A percentile compares a stretch with the other conserved stretches of the same genome.
Evolutionary conservation across 768 basidiomycete genomes (phyloP).

Genomic region (Nevesoporus exiguus): DNA sequence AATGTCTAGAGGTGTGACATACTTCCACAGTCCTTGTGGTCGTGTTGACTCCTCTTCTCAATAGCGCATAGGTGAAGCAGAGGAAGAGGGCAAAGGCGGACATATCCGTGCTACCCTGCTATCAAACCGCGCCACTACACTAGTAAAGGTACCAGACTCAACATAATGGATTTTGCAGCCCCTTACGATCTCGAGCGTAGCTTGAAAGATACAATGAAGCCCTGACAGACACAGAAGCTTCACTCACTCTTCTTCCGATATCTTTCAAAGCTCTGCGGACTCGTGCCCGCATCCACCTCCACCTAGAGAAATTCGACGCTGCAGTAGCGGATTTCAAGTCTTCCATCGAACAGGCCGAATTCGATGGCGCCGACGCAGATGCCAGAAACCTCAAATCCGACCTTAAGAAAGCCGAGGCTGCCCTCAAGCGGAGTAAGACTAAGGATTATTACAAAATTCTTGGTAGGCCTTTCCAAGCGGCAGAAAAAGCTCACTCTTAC

Average conservation of each 20-base stretch:
- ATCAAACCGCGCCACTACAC: slow-evolving; percentile 80
- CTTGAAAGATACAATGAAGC: slow-evolving; percentile 65
- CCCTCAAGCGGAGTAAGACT: slow-evolving; percentile 81
- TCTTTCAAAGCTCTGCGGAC: slow-evolving; percentile 88
- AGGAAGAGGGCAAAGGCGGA: slow-evolving; percentile 76
- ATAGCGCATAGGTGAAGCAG: slow-evolving; percentile 63
- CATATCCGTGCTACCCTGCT: slow-evolving; percentile 76
- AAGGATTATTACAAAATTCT: slow-evolving; percentile 90
- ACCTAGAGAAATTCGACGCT: slow-evolving; percentile 70
- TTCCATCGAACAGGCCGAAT: slow-evolving; percentile 70
- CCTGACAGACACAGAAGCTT: slow-evolving; percentile 64
- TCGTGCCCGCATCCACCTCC: slow-evolving; percentile 73
- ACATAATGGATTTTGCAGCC: neutral
- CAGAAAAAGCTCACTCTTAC: neutral
- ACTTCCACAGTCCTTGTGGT: neutral
- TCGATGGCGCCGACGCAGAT: slow-evolving; percentile 63
- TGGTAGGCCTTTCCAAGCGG: slow-evolving; percentile 21
- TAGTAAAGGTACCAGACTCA: slow-evolving; percentile 55
- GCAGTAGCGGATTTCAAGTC: slow-evolving; percentile 73
- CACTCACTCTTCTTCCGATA: slow-evolving; percentile 55
- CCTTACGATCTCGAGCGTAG: slow-evolving; percentile 35
- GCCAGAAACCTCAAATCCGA: slow-evolving; percentile 59
- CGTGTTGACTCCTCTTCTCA: neutral
- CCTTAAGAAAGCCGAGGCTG: slow-evolving; percentile 77
- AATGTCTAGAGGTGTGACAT: slow-evolving; percentile 60